Evolutionary conservation across 164 flowering plant genomes (phyloP), one percentile per base, ranked within the genome.

Genomic region (Berberis vulgaris): DNA sequence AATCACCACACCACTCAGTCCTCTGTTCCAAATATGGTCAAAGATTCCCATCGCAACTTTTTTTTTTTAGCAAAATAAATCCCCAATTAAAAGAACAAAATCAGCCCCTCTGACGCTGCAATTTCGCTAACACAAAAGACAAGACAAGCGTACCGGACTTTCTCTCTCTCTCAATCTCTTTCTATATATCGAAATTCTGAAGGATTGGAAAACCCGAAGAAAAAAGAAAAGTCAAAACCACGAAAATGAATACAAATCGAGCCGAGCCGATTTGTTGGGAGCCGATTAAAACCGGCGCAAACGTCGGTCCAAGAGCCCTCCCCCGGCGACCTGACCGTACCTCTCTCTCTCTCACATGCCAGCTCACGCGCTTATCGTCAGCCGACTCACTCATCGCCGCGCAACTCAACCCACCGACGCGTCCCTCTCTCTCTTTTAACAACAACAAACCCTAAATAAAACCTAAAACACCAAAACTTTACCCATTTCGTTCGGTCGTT

Each of bases 241-340:
- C 3, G 41, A 57, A 26, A 57, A 57, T 41, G 7, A 57, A 41
- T 57, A 59, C n/a, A 43, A 52, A 52, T 44, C 62, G 59, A 72
- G 63, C 78, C 78, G 69, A 71, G 73, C 80, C 77, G 68, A 60
- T 58, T 67, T 69, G 70, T 56, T 55, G 65, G 58, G 63, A 62
- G 67, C 60, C 67, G 67, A 3, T 11, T 59, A 61, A 54, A 57
- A 11, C 59, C 64, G 62, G 71, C 76, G 71, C 62, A 13, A 67
- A 63, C 70, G 67, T 56, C 72, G 73, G 63, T 73, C 43, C 77
- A 69, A 72, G 69, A 69, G 68, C 70, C 7, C 61, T 66, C 57
- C 4, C 63, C 80, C 80, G 80, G 77, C 78, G 76, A 70, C 70
- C 67, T 63, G 46, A 64, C 62, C 75, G 73, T 64, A 62, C 73